phyloP scores from a whole-genome alignment of 2,329 filamentous ascomycete genomes.

The Trichoderma koningiopsis region DNA sequence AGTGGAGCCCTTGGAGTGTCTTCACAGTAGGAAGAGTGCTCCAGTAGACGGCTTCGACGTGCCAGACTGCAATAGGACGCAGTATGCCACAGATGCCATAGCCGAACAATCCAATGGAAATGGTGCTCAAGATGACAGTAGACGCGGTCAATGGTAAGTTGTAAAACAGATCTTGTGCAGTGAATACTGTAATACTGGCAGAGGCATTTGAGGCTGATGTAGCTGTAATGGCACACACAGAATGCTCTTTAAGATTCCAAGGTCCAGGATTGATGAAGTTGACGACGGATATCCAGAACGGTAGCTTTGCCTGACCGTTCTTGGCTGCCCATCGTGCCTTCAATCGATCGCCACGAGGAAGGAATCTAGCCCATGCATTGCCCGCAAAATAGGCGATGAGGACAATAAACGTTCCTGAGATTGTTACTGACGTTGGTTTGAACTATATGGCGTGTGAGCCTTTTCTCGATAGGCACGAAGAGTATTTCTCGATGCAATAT shows the following conservation, averaged over 20 bases:
- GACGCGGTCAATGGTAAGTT: slow-evolving; percentile 47
- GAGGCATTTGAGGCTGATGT: slow-evolving; percentile 55
- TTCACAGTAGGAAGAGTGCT: slow-evolving; percentile 55
- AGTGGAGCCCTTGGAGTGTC: slow-evolving; percentile 57
- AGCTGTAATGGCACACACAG: slow-evolving; percentile 56
- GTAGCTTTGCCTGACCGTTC: slow-evolving; percentile 45
- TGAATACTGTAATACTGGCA: slow-evolving; percentile 46
- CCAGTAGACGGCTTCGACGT: slow-evolving; percentile 61
- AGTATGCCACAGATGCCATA: slow-evolving; percentile 57
- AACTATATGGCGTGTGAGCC: slow-evolving; percentile 41
- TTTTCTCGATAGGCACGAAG: background rate
- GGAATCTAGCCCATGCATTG: slow-evolving; percentile 37
- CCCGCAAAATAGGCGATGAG: slow-evolving; percentile 60
- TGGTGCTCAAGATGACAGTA: slow-evolving; percentile 52
- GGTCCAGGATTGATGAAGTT: slow-evolving; percentile 54
- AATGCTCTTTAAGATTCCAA: slow-evolving; percentile 59
- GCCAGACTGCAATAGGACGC: slow-evolving; percentile 57
- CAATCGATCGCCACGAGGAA: slow-evolving; percentile 52
- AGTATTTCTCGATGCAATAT: background rate
- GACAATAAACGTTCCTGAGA: slow-evolving; percentile 58
- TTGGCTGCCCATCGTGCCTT: slow-evolving; percentile 50
- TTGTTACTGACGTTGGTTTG: slow-evolving; percentile 52
- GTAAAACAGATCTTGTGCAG: slow-evolving; percentile 56
- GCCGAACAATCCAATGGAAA: slow-evolving; percentile 59
- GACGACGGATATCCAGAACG: slow-evolving; percentile 44